A percentile compares a stretch with the other conserved stretches of the same genome.
Evolutionary conservation across 2,329 filamentous ascomycete species (phyloP).

Genomic region (Incumbomyces delicatus): DNA sequence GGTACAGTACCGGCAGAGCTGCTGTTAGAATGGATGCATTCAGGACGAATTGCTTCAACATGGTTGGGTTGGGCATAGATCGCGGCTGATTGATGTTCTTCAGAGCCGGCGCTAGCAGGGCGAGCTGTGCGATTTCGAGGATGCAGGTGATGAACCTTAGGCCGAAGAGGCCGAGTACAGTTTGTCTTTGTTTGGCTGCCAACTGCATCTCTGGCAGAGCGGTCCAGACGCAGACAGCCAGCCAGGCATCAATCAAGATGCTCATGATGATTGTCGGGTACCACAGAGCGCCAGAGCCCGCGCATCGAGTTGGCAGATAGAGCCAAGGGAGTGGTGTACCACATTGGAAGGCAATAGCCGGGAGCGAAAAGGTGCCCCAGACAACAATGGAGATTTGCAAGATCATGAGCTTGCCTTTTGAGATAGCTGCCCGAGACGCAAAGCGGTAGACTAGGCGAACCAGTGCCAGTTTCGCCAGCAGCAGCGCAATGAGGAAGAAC

Average conservation of each 20-base stretch:
- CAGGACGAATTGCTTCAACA: conserved; percentile 2
- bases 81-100: conserved; percentile 42
- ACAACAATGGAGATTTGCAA: conserved; percentile 4
- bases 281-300: conserved; percentile 14
- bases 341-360: conserved; percentile 22
- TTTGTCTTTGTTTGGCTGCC: conserved; percentile 2
- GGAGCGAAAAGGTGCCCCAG: conserved; percentile 17
- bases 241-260: conserved; percentile 18
- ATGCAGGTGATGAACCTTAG: not conserved
- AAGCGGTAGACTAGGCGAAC: conserved; percentile 5
- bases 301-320: conserved; percentile 4
- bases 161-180: not conserved
- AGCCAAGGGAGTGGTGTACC: conserved; percentile 7
- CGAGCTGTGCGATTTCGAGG: conserved; percentile 24
- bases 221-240: conserved; percentile 16
- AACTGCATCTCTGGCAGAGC: conserved; percentile 23
- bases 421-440: not conserved
- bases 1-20: conserved; percentile 1
- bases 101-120: conserved; percentile 34
- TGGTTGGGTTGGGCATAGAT: conserved; percentile 1
- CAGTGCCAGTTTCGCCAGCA: conserved; percentile 2
- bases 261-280: conserved; percentile 17
- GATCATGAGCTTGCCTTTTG: conserved; percentile 3
- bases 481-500: conserved; percentile 5
- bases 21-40: conserved; percentile 3